These are phyloP conservation scores for Cyberlindnera nakhonratchasimensis DNA, from an alignment of 805 yeast genomes.

Conservation along the genomic window DNA sequence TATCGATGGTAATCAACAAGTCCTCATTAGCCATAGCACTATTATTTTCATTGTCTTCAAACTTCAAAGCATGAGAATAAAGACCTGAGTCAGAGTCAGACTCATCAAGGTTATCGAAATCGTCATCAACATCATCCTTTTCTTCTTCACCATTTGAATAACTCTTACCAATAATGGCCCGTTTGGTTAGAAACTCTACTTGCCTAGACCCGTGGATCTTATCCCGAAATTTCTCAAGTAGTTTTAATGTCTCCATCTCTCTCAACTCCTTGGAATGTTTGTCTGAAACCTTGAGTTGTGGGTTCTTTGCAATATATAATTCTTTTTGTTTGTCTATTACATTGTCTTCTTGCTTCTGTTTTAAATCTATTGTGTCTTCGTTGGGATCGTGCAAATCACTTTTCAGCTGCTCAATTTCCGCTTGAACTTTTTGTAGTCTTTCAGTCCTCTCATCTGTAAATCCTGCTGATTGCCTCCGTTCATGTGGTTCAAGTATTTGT, in stretches of 20 bases:
- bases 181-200: not conserved
- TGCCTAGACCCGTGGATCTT: conserved; percentile 15
- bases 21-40: conserved; percentile 20
- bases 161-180: not conserved
- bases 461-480: too few relatives aligned
- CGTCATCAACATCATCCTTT: conserved; percentile 12
- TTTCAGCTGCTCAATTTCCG: conserved; percentile 4
- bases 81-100: conserved; percentile 22
- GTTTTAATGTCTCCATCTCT: conserved; percentile 29
- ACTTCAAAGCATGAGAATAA: conserved; percentile 20
- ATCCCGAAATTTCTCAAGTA: conserved; percentile 28
- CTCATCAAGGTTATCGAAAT: conserved; percentile 24
- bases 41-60: conserved; percentile 18
- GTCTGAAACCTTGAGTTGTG: not conserved
- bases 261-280: conserved; percentile 13
- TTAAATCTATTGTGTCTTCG: not conserved
- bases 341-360: not conserved
- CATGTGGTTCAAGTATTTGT: not conserved
- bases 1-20: conserved; percentile 20
- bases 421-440: not conserved
- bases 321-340: not conserved
- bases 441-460: not conserved
- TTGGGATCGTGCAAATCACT: not conserved
- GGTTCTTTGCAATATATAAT: not conserved
- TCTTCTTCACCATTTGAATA: not conserved